Base-by-base conservation (phyloP, 1,284 basidiomycete species). In the Leccinum subrobustum region DNA sequence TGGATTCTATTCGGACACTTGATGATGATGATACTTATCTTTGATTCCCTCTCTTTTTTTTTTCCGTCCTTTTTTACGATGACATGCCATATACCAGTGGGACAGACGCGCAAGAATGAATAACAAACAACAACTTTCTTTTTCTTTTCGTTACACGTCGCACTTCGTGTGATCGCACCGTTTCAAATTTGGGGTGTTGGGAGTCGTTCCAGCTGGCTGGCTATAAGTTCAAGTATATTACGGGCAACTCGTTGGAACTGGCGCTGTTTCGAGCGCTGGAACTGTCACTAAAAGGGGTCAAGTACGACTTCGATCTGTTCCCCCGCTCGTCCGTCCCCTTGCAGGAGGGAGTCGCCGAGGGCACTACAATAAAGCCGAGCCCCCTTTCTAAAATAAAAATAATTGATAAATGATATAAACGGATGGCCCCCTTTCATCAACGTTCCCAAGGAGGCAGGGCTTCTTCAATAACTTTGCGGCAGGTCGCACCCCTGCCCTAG, bases 1-100 rank as follows among this genome's bases (percentile, higher is more conserved):
- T 57, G 5, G 11, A 35, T 60, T 51, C 37, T 29, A 9, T 25
- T 55, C 25, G 66, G 56, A 64, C 61, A 48, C 31, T 64, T 47
- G 23, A 59, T 31, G 52, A 58, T 29, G 52, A 42, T 18, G 16
- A 37, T 54, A 59, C 7, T 35, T 60, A 25, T 62, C 54, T 62
- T 56, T 27, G 35, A 39, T 56, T 52, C 51, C 6, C 51, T 3
- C n/a, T 12, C 39, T 39, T 9, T 29, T 9, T 29, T n/a, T 51
- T 25, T 51, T n/a, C 14, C 16, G 9, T 42, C 52, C 42, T 60
- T 54, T 20, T n/a, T 39, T 42, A 47, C 42, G 42, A 47, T 20
- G 42, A 47, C 18, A 39, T 56, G 48, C 29, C 51, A 31, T 50
- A 59, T 65, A 60, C 48, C 33, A 29, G 54, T 58, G 16, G 48